Base-by-base conservation (phyloP, 2,329 filamentous ascomycete genomes). In the Penicillium griseofulvum region DNA sequence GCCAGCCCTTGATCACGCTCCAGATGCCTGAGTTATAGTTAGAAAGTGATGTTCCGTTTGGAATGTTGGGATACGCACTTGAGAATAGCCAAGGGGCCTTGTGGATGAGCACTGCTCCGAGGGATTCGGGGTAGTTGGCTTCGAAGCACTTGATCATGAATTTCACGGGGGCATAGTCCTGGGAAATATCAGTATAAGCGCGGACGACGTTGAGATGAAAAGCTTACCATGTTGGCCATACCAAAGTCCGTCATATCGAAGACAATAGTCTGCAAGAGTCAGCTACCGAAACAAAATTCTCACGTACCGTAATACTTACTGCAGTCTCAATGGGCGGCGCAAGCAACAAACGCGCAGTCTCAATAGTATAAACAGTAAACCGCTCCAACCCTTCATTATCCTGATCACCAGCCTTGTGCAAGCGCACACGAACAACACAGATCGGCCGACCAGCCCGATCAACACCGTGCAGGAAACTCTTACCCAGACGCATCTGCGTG, bases 141-240 rank as follows among this genome's bases (percentile, higher is more conserved):
- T 99, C 94, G 70, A 99, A 99, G 74, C 92, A 96, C 75, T 96
- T 96, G 74, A 99, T 97, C 88, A 99, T 97, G 77, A 97, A 99
- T 69, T 96, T 99, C 54, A 99, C 90, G 1, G 94, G 93, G 0
- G 89, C 85, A 72, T 97, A 97, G 73, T 99, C 94, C 86, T 88
- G 54, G 12, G 12, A 22, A 19, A 42, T 49, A 5, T 60, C n/a
- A 56, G 57, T 53, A 59, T 36, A 29, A 52, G 26, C 29, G 37
- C 9, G 28, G 3, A n/a, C 1, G 7, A 22, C 10, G 17, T 14
- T 28, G 16, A 43, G 34, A 26, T 12, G n/a, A 14, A 17, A 16
- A 16, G 65, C 78, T 69, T 76, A 87, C 85, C 94, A 99, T 97
- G 75, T 99, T 99, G 16, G 92, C 88, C 78, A 97, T 81, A 17